phyloP scores from a whole-genome alignment of 495 filamentous ascomycete genomes.

The Polyplosphaeria fusca region DNA sequence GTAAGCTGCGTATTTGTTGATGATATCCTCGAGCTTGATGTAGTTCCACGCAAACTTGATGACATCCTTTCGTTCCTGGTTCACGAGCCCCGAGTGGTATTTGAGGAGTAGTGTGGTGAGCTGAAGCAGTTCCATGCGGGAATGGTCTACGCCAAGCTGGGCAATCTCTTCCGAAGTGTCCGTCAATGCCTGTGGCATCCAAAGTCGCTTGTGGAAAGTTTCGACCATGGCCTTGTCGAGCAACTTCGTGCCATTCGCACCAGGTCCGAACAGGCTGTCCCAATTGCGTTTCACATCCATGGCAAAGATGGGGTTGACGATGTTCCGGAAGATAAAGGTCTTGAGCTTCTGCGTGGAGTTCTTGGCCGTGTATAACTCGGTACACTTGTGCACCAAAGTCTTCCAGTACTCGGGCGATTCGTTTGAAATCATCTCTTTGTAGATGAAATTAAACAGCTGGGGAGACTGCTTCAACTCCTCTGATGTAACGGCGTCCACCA shows the following conservation, averaged over 20 bases:
- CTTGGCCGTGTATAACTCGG: conserved; percentile 80
- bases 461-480: conserved; percentile 78
- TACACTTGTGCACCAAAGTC: conserved; percentile 74
- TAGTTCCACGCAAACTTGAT: conserved; percentile 99
- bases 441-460: conserved; percentile 76
- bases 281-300: conserved; percentile 86
- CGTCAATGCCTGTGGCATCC: conserved; percentile 75
- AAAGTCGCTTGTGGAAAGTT: conserved; percentile 86
- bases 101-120: conserved; percentile 92
- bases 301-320: conserved; percentile 94
- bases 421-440: conserved; percentile 74
- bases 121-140: conserved; percentile 92
- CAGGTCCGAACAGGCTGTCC: conserved; percentile 46
- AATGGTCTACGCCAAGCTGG: conserved; percentile 88
- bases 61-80: conserved; percentile 92
- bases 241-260: conserved; percentile 63
- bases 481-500: conserved; percentile 79
- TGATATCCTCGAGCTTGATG: conserved; percentile 93
- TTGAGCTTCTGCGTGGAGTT: conserved; percentile 80
- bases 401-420: conserved; percentile 88
- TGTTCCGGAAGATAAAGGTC: conserved; percentile 83
- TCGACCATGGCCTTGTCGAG: conserved; percentile 89
- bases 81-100: conserved; percentile 77
- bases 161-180: conserved; percentile 82
- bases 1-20: conserved; percentile 98